Evolutionary conservation across 805 yeast species (phyloP).

Genomic region (Candida krabiensis): DNA sequence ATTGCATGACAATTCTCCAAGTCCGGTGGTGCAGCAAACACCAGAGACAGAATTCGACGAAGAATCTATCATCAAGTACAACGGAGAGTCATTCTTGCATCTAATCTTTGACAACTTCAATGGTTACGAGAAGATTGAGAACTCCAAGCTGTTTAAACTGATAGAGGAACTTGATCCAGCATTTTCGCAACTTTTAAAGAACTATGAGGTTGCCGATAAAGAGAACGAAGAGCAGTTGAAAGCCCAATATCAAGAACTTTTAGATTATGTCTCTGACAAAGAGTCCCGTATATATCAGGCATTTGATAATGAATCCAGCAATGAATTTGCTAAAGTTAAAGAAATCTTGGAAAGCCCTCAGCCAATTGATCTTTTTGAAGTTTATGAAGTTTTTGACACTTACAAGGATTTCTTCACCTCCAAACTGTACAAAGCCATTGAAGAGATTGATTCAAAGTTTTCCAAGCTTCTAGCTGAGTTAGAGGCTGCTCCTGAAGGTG

Average conservation of each 20-base stretch:
- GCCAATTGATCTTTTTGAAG: slow-evolving; percentile 27
- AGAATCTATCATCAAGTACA: slow-evolving; percentile 5
- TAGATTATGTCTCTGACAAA: slow-evolving; percentile 20
- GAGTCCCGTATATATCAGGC: slow-evolving; percentile 22
- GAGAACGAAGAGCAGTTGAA: slow-evolving; percentile 20
- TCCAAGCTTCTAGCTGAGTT: slow-evolving; percentile 19
- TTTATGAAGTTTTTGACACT: slow-evolving; percentile 26
- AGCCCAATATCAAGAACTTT: slow-evolving; percentile 16
- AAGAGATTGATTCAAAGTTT: slow-evolving; percentile 25
- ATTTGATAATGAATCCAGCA: slow-evolving; percentile 22
- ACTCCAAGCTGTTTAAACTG: slow-evolving; percentile 22
- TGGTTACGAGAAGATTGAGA: slow-evolving; percentile 19
- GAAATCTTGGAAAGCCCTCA: slow-evolving; percentile 23
- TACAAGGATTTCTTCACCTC: slow-evolving; percentile 24
- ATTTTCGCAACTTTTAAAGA: slow-evolving; percentile 23
- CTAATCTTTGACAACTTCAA: slow-evolving; percentile 26
- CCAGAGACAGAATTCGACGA: slow-evolving; percentile 1
- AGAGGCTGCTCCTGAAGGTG: slow-evolving; percentile 26
- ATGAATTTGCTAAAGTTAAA: slow-evolving; percentile 19
- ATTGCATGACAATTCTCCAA: neutral
- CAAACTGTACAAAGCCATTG: slow-evolving; percentile 15
- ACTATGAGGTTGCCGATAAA: slow-evolving; percentile 21
- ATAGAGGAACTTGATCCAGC: slow-evolving; percentile 25
- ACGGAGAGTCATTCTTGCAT: slow-evolving; percentile 15
- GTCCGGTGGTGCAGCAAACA: neutral